Conservation (phyloP, 495 filamentous ascomycete species). For the Xylaria sp. region DNA sequence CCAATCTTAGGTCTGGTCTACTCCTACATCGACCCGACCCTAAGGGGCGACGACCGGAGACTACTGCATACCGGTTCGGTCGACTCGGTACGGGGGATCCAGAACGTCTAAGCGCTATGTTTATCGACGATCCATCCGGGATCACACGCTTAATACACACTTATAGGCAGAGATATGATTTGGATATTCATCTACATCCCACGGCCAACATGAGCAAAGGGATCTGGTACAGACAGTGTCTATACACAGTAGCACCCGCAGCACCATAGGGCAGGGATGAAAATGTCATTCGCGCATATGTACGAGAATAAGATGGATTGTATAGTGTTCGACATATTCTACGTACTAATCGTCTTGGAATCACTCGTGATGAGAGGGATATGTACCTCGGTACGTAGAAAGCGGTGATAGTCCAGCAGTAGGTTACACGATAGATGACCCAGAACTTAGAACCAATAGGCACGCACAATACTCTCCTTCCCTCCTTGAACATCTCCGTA, state of each 20-base stretch:
- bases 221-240: neutral
- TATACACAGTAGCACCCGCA: neutral
- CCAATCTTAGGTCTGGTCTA: neutral
- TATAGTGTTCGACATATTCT: neutral
- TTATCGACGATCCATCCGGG: neutral
- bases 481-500: constrained; percentile 16
- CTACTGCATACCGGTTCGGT: constrained; percentile 8
- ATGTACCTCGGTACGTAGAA: neutral
- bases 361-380: neutral
- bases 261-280: neutral
- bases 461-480: constrained; percentile 18
- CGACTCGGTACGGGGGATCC: neutral
- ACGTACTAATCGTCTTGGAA: neutral
- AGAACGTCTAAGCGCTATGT: neutral
- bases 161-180: neutral
- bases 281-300: neutral
- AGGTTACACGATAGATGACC: neutral
- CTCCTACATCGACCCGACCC: neutral
- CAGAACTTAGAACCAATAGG: neutral
- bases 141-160: constrained; percentile 13
- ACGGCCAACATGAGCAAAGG: neutral
- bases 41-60: neutral
- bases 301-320: neutral
- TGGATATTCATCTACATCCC: neutral
- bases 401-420: neutral